phyloP scores from a whole-genome alignment of 2,329 filamentous ascomycete species.

The Uncinocarpus reesii region DNA sequence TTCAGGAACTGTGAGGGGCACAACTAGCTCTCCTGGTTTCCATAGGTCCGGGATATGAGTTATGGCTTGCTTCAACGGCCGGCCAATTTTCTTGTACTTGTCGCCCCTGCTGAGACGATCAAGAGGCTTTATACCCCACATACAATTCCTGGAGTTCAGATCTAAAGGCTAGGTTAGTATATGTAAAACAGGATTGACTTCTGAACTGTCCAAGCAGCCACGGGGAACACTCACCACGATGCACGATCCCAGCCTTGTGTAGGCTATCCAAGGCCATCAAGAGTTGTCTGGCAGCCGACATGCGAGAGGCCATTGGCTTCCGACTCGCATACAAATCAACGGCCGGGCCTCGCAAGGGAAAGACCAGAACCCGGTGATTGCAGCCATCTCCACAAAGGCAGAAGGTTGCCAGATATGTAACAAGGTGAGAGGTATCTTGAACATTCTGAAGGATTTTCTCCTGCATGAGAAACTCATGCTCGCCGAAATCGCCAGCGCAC shows the following conservation, averaged over 20 bases:
- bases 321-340: neutral
- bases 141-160: conserved; percentile 12
- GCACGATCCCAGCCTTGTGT: conserved; percentile 13
- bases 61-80: conserved; percentile 5
- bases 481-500: conserved; percentile 4
- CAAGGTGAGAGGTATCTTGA: conserved; percentile 15
- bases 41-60: too few relatives aligned
- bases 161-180: conserved; percentile 8
- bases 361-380: conserved; percentile 8
- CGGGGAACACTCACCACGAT: conserved; percentile 13
- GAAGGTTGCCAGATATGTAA: conserved; percentile 12
- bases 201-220: too few relatives aligned
- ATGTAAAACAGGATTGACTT: too few relatives aligned
- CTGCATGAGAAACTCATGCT: conserved; percentile 14
- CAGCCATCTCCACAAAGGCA: neutral
- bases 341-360: conserved; percentile 1
- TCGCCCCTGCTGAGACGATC: conserved; percentile 4
- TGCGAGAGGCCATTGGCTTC: conserved; percentile 10
- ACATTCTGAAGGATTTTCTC: conserved; percentile 12
- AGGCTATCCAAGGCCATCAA: conserved; percentile 11
- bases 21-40: conserved; percentile 12
- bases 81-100: conserved; percentile 12
- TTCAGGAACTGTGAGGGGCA: conserved; percentile 9
- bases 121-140: conserved; percentile 13
- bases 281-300: conserved; percentile 13